These are phyloP conservation scores for Piper longum DNA, from an alignment of 164 flowering plant genomes.

Conservation along the genomic window DNA sequence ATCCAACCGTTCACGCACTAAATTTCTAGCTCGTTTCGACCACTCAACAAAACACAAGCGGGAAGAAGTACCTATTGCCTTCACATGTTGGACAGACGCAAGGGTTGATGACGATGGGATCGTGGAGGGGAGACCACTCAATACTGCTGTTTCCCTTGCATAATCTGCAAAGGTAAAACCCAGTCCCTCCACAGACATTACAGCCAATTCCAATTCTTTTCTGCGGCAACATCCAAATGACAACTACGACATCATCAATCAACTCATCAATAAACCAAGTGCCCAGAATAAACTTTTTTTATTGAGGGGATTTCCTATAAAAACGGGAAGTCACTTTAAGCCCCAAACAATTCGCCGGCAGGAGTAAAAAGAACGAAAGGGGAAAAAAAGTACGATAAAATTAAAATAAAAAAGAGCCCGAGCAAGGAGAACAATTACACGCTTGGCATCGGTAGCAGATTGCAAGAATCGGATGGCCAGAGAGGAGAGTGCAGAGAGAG, in stretches of 20 bases:
- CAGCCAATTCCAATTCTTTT: conserved; percentile 38
- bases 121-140: conserved; percentile 68
- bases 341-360: too few species aligned
- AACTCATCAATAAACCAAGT: background rate
- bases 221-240: conserved; percentile 19
- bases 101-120: conserved; percentile 54
- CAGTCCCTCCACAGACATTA: conserved; percentile 41
- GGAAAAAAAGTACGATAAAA: background rate
- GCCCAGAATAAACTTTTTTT: background rate
- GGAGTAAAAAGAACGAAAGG: background rate
- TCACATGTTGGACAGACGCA: conserved; percentile 83
- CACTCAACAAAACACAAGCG: too few species aligned
- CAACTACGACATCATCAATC: too few species aligned
- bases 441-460: conserved; percentile 18
- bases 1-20: too few species aligned
- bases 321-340: too few species aligned
- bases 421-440: conserved; percentile 9
- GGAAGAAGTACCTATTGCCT: conserved; percentile 36
- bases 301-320: background rate
- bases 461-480: conserved; percentile 13
- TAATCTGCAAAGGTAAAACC: conserved; percentile 59
- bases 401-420: background rate
- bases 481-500: conserved; percentile 24
- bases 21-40: too few species aligned
- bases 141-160: conserved; percentile 58